Base-by-base conservation (phyloP, 208 protist species). In the Trypanosoma caninum region DNA sequence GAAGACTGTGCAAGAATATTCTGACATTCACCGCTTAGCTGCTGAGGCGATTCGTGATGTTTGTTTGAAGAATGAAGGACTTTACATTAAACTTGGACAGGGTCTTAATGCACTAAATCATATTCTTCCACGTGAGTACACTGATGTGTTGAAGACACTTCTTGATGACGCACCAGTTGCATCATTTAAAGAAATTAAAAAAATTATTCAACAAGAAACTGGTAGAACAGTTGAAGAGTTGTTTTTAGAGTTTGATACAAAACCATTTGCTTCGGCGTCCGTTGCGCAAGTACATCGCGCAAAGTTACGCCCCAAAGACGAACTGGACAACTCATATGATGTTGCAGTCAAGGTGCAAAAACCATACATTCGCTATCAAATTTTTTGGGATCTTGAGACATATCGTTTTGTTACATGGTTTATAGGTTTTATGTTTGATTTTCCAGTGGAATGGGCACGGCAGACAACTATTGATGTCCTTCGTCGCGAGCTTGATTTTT, bases 281-380 rank as follows among this genome's bases (percentile, higher is more conserved):
- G 85, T 99, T 31, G 97, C 97, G 25, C 96, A 99, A 76, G 93
- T 97, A 20, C 89, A 96, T 62, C 69, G 72, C 4, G 89, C 88
- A 23, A 64, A 74, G 65, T 47, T 97, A 34, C 69, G 71, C 2
- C 60, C 60, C 3, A 42, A 62, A 20, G 46, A 18, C 13, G 58
- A 63, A 31, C 40, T 47, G 25, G 73, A 61, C 9, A 64, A 61
- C 3, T 23, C 65, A 2, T 23, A 59, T 6, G 53, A 64, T 42
- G 94, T 99, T 7, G 96, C 94, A 2, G 93, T 99, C 18, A 99
- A 99, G 75, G 92, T 98, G 42, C 94, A 93, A 23, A 94, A 96
- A 68, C 89, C 88, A 27, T 69, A 78, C 31, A 83, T 97, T 31
- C 65, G 53, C 8, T 74, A 74, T 34, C 88, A 95, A 28, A 71